Conservation (phyloP, 352 stramenopile genomes). For the Globisporangium canariense region DNA sequence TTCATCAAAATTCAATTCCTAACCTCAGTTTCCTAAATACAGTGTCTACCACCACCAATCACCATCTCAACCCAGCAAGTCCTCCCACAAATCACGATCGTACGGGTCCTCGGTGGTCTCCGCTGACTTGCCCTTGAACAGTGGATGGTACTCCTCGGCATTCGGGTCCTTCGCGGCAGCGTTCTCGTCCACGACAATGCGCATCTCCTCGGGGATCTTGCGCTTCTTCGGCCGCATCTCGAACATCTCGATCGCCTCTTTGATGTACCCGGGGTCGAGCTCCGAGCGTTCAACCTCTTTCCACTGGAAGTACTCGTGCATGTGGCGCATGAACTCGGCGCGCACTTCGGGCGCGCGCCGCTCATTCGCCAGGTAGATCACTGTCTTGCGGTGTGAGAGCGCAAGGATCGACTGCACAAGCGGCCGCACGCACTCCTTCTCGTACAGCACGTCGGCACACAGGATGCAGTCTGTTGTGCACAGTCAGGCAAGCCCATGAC, state of each 20-base stretch:
- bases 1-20: background rate
- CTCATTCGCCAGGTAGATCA: constrained; percentile 79
- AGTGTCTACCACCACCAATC: constrained; percentile 1
- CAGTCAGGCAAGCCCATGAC: background rate
- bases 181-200: constrained; percentile 34
- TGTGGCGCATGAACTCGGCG: constrained; percentile 60
- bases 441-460: constrained; percentile 80
- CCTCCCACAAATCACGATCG: constrained; percentile 67
- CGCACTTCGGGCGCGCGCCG: constrained; percentile 54
- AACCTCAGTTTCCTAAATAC: constrained; percentile 10
- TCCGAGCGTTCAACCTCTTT: constrained; percentile 59
- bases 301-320: constrained; percentile 75
- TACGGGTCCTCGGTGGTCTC: constrained; percentile 36
- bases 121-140: constrained; percentile 24
- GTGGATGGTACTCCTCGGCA: constrained; percentile 41
- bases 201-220: constrained; percentile 68
- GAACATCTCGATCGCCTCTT: constrained; percentile 77
- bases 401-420: constrained; percentile 78
- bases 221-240: constrained; percentile 75
- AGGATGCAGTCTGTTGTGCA: constrained; percentile 56
- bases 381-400: constrained; percentile 71
- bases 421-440: constrained; percentile 70
- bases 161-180: constrained; percentile 18
- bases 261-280: constrained; percentile 62
- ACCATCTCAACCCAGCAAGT: constrained; percentile 37